Percentiles rank a stretch among this genome's conserved stretches.
phyloP scores from a whole-genome alignment of 371 early-diverging fungal species.

The Mucor circinelloides region DNA sequence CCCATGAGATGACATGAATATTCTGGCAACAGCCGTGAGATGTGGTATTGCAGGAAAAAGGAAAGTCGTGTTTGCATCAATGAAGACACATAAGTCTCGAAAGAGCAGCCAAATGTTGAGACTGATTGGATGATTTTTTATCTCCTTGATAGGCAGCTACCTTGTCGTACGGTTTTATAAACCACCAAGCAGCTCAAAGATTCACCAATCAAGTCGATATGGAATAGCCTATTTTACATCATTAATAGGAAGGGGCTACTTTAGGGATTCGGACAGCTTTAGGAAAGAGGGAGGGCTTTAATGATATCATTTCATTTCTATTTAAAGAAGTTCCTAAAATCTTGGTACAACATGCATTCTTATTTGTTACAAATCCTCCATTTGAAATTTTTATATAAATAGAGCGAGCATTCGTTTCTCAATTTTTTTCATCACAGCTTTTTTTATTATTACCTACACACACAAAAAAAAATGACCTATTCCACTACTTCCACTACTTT shows the following conservation, averaged over 20 bases:
- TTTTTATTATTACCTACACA: background rate
- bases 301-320: conserved; percentile 5
- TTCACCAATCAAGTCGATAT: background rate
- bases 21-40: background rate
- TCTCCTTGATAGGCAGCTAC: too few relatives aligned
- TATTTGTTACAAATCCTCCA: background rate
- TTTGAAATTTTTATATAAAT: background rate
- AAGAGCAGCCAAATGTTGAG: background rate
- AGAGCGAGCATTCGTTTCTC: background rate
- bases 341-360: background rate
- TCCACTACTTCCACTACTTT: background rate
- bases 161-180: background rate
- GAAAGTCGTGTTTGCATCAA: too few relatives aligned
- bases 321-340: background rate
- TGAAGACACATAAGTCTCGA: too few relatives aligned
- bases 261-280: background rate
- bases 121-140: too few relatives aligned
- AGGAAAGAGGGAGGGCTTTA: background rate
- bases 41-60: too few relatives aligned
- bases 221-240: background rate
- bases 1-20: background rate
- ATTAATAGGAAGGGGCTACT: background rate
- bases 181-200: background rate
- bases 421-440: background rate
- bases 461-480: conserved; percentile 5